Percentiles rank a stretch among this genome's conserved stretches.
Evolutionary conservation across 129 eudicot species (phyloP).

Genomic region (Pittosporum tobira): DNA sequence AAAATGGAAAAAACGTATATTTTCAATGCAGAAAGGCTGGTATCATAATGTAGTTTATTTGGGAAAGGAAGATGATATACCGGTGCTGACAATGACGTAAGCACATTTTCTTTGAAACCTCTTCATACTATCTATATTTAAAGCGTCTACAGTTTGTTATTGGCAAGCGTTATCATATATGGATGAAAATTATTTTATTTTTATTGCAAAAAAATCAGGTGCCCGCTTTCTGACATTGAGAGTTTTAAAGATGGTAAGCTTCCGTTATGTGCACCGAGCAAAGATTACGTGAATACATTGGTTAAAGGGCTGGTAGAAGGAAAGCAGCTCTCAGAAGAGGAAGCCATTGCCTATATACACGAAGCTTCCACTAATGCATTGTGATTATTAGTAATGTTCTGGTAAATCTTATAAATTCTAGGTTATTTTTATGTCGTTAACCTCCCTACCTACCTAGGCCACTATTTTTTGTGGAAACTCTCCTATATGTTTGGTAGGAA

Average conservation of each 20-base stretch:
- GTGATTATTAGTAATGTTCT: conserved; percentile 13
- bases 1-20: too few relatives aligned
- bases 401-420: background rate
- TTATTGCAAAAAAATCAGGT: too few relatives aligned
- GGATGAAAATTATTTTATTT: too few relatives aligned
- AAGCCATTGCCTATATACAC: conserved; percentile 66
- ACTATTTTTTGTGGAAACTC: background rate
- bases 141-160: background rate
- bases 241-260: conserved; percentile 66
- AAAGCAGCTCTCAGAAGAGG: conserved; percentile 60
- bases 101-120: conserved; percentile 9
- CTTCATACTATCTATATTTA: background rate
- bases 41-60: conserved; percentile 72
- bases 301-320: conserved; percentile 75
- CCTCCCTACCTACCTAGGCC: too few relatives aligned
- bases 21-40: conserved; percentile 65
- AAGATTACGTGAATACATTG: conserved; percentile 63
- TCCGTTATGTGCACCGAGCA: conserved; percentile 49
- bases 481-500: background rate
- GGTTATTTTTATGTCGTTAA: background rate
- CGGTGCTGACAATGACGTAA: conserved; percentile 92
- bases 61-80: conserved; percentile 74
- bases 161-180: background rate
- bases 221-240: conserved; percentile 46
- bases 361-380: conserved; percentile 63